Conservation (phyloP, 1,139 yeast species). For the Candida tunisiensis region DNA sequence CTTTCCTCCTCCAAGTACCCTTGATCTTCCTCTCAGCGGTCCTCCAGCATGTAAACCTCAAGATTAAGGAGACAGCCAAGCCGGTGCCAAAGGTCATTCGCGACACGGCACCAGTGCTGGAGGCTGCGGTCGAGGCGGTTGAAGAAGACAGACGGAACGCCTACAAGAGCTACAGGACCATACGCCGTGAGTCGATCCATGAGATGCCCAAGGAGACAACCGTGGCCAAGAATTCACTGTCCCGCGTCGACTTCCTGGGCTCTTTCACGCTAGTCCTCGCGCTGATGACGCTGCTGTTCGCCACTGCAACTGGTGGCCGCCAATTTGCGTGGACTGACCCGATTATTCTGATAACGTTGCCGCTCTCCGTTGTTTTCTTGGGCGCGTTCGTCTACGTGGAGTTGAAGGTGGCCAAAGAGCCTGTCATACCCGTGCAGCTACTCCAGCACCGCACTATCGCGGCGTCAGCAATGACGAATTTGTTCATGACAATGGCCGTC, state of each 20-base stretch:
- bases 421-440: slow-evolving; percentile 46
- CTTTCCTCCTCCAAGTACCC: slow-evolving; percentile 48
- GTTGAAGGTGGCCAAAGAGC: slow-evolving; percentile 38
- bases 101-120: slow-evolving; percentile 3
- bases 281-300: slow-evolving; percentile 36
- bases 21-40: slow-evolving; percentile 35
- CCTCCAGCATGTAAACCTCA: slow-evolving; percentile 11
- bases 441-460: slow-evolving; percentile 40
- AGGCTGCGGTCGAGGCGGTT: no score
- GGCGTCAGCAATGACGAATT: slow-evolving; percentile 48
- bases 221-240: slow-evolving; percentile 5
- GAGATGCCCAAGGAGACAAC: not conserved
- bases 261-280: slow-evolving; percentile 40
- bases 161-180: no score
- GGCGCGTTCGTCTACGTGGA: slow-evolving; percentile 34
- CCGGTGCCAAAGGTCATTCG: slow-evolving; percentile 3
- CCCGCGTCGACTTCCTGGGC: slow-evolving; percentile 59
- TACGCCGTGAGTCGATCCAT: not conserved
- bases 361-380: slow-evolving; percentile 13
- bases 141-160: no score
- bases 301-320: slow-evolving; percentile 55
- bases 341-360: slow-evolving; percentile 19
- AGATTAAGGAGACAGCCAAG: not conserved
- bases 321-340: slow-evolving; percentile 26
- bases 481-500: slow-evolving; percentile 43